Base-by-base conservation (phyloP, 2,329 filamentous ascomycete genomes). In the Podosphaera fusca region DNA sequence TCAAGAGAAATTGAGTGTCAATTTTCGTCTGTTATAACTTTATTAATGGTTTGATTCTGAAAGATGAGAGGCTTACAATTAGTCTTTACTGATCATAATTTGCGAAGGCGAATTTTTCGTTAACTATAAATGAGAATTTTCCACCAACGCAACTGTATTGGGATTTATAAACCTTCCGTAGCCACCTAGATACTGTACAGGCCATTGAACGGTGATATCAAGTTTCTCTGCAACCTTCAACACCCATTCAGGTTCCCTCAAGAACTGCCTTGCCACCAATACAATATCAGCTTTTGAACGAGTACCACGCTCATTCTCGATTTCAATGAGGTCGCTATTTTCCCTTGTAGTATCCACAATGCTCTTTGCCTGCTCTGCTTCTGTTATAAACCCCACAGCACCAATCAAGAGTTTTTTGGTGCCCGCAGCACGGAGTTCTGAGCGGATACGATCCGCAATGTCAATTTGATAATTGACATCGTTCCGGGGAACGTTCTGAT, bases 201-300 rank as follows among this genome's bases (percentile, higher is more conserved):
- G 79, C 78, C 82, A 83, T 63, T 82, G 73, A 4, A 89, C 79
- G 58, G 79, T 72, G 2, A 89, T 80, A 8, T 78, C 80, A 36
- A 94, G 71, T 61, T 87, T 78, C 59, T 85, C 76, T 0, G 86
- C 88, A 60, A 79, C 82, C 38, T 77, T 75, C 69, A 87, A 79
- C 7, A 87, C 83, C 66, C 88, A 80, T 58, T 85, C 81, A 0
- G 88, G 85, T 65, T 94, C 87, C 67, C 87, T 80, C 70, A 94
- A 74, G 69, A 92, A 92, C 65, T 84, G 82, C 57, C 87, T 75
- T 0, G 60, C 89, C 1, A 84, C 74, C 21, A 90, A 74, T 0
- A 83, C 80, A n/a, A 89, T 68, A 66, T 95, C 88, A 0, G 76
- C 78, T 66, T 73, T 70, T 14, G 74, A 55, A 10, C 50, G 56